Base-by-base conservation (phyloP, 768 basidiomycete genomes). In the Lentinula raphanica region DNA sequence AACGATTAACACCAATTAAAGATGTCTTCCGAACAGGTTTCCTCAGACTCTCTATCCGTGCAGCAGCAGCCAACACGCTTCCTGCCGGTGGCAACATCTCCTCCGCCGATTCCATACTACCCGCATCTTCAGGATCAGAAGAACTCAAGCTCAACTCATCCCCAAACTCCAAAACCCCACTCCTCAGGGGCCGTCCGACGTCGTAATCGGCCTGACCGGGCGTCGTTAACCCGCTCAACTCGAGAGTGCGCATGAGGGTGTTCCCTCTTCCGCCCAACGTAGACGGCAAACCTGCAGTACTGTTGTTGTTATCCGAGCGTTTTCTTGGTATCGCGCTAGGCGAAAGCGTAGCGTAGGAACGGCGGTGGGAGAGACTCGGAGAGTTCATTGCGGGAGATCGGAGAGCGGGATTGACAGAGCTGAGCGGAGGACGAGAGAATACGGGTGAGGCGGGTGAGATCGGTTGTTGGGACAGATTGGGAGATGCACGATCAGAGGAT, bases 251-350 rank as follows among this genome's bases (percentile, higher is more conserved):
- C 64, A 65, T 64, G n/a, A 65, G 56, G 2, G 62, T 59, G 21
- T 62, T 63, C 15, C 55, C 59, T 17, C 67, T 60, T 23, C 62
- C 59, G 15, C 62, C 63, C 6, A 39, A 23, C 8, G 51, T 23
- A 39, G 51, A 23, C 28, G 35, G 35, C 19, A 62, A 53, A 23
- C 64, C 61, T 46, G 49, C 40, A 31, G 65, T 58, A 6, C 61
- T 61, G n/a, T 71, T 58, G 38, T 70, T 63, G 25, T 69, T 75
- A 48, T 71, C 71, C 1, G 73, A 69, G 25, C 71, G 68, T 49
- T 69, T 71, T 29, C 72, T 65, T 42, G 65, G 63, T 42, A 61
- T 58, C 6, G 65, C 58, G 46, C 67, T 59, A 32, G 59, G 64
- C 25, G 71, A 65, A 19, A 67, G 62, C 27, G 68, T 71, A 2